Evolutionary conservation across 345 rosid genomes (phyloP).

Genomic region (Eucalyptus albens): DNA sequence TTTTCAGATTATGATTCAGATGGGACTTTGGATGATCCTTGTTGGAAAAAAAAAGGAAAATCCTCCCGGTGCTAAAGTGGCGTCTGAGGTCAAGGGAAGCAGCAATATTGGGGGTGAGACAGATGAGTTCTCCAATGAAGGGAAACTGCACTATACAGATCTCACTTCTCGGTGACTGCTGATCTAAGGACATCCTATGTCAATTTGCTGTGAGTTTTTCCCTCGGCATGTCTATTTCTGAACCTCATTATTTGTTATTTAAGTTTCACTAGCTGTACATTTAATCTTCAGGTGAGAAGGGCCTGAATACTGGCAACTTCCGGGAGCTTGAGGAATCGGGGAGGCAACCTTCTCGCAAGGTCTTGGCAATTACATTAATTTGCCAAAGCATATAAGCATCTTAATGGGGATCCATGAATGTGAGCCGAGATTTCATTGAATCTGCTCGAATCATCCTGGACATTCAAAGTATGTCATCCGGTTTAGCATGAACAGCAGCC

Average conservation of each 20-base stretch:
- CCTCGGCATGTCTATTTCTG: not conserved
- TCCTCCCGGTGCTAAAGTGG: not conserved
- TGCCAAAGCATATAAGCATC: not conserved
- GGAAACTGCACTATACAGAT: not conserved
- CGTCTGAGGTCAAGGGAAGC: not conserved
- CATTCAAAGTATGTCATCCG: not conserved
- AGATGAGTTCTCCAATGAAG: not conserved
- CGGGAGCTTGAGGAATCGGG: not conserved
- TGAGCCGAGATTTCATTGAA: not conserved
- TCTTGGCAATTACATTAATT: not conserved
- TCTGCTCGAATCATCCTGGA: not conserved
- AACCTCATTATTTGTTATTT: not conserved
- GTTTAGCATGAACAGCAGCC: not conserved
- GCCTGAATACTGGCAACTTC: not conserved
- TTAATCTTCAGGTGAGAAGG: not conserved
- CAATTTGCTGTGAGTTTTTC: not conserved
- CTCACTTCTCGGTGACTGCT: not conserved
- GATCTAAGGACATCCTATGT: not conserved
- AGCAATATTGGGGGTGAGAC: not conserved
- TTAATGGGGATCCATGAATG: not conserved
- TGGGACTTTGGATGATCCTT: not conserved
- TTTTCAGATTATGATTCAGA: conserved; percentile 20
- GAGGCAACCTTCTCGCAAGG: not conserved
- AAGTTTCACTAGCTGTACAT: not conserved
- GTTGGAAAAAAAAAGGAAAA: not conserved